Conservation (phyloP, 371 early-diverging fungal species). For the Sporodiniella umbellata region DNA sequence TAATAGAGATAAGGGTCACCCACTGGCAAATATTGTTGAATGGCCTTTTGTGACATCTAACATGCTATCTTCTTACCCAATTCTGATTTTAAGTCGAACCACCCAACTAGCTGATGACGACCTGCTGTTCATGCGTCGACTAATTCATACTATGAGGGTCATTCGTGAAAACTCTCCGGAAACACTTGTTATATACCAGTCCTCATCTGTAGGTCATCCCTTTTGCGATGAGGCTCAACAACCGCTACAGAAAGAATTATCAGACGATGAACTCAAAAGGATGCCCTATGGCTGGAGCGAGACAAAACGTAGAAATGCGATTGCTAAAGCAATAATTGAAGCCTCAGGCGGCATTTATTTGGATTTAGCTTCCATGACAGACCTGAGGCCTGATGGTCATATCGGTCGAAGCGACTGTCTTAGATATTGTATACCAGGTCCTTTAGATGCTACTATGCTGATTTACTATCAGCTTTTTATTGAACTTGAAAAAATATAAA, state of each 20-base stretch:
- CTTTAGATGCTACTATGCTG: constrained; percentile 51
- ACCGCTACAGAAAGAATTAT: constrained; percentile 29
- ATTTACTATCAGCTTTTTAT: constrained; percentile 49
- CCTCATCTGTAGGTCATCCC: constrained; percentile 47
- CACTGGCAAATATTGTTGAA: constrained; percentile 36
- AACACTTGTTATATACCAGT: constrained; percentile 51
- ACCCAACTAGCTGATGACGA: constrained; percentile 40
- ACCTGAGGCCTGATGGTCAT: constrained; percentile 56
- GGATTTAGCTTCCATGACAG: constrained; percentile 52
- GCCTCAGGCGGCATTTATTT: constrained; percentile 57
- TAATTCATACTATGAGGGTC: constrained; percentile 43
- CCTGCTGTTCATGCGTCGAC: constrained; percentile 33
- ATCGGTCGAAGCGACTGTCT: constrained; percentile 58
- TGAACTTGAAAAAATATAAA: background rate
- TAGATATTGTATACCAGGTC: constrained; percentile 67
- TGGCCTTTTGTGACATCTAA: constrained; percentile 49
- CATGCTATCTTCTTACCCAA: constrained; percentile 32
- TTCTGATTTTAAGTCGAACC: constrained; percentile 52
- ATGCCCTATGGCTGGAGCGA: constrained; percentile 58
- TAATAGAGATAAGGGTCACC: constrained; percentile 32
- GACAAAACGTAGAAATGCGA: constrained; percentile 48
- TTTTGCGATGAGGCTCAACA: constrained; percentile 37
- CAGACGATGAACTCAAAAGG: constrained; percentile 31
- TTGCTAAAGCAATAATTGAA: constrained; percentile 55
- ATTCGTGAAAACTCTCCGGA: constrained; percentile 41